Evolutionary conservation across 2,329 filamentous ascomycete species (phyloP).

Genomic region (Diaporthe destruens): DNA sequence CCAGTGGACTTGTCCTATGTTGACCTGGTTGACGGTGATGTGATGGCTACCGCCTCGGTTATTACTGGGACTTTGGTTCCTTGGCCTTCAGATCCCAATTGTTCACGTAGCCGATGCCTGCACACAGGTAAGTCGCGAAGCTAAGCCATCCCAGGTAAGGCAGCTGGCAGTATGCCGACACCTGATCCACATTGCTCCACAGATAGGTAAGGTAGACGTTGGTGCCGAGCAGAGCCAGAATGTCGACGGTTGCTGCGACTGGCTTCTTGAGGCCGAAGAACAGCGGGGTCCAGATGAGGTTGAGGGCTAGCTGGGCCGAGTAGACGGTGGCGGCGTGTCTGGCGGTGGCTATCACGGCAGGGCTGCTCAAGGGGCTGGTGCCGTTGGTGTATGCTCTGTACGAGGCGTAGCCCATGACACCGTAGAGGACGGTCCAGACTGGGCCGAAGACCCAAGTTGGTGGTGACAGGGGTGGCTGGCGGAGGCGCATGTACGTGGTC

Average conservation of each 20-base stretch:
- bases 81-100: slow-evolving; percentile 69
- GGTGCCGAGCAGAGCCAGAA: slow-evolving; percentile 77
- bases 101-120: slow-evolving; percentile 76
- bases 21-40: neutral
- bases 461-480: slow-evolving; percentile 75
- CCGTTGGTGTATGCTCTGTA: slow-evolving; percentile 79
- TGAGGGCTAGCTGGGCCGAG: slow-evolving; percentile 85
- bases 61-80: slow-evolving; percentile 46
- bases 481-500: slow-evolving; percentile 73
- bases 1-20: neutral
- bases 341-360: slow-evolving; percentile 67
- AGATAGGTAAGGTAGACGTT: slow-evolving; percentile 80
- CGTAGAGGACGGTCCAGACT: slow-evolving; percentile 75
- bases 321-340: slow-evolving; percentile 83
- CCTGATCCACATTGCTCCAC: slow-evolving; percentile 81
- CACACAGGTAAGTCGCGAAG: slow-evolving; percentile 88
- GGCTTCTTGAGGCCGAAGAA: slow-evolving; percentile 87
- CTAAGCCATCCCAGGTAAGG: slow-evolving; percentile 91
- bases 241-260: slow-evolving; percentile 79
- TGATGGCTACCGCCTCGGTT: neutral
- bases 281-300: slow-evolving; percentile 90
- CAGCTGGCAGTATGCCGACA: slow-evolving; percentile 79
- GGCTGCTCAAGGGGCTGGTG: slow-evolving; percentile 66
- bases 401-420: slow-evolving; percentile 88
- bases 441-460: slow-evolving; percentile 73